Evolutionary conservation across 495 filamentous ascomycete species (phyloP).

Genomic region (Xylaria cubensis): DNA sequence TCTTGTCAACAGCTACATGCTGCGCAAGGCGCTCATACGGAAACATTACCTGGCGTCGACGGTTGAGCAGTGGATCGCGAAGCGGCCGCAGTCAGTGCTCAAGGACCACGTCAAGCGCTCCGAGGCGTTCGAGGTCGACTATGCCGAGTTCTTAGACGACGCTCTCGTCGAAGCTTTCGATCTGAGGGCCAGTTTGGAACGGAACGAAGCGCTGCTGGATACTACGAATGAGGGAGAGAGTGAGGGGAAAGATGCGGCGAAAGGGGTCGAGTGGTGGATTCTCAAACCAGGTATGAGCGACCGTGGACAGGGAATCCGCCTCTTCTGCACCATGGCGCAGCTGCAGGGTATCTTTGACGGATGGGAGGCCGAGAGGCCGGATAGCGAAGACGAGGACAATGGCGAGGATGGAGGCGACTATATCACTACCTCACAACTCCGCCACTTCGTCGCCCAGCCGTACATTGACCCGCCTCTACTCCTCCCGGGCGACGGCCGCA

Average conservation of each 20-base stretch:
- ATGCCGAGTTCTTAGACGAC: conserved; percentile 94
- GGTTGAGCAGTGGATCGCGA: conserved; percentile 77
- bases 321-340: conserved; percentile 84
- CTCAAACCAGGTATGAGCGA: conserved; percentile 98
- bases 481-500: conserved; percentile 69
- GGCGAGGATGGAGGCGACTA: conserved; percentile 49
- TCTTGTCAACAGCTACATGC: conserved; percentile 83
- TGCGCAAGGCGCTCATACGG: conserved; percentile 95
- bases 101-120: conserved; percentile 71
- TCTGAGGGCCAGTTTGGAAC: conserved; percentile 73
- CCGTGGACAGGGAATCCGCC: conserved; percentile 85
- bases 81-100: conserved; percentile 75
- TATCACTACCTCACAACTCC: conserved; percentile 86
- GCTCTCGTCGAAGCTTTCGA: conserved; percentile 89
- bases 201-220: conserved; percentile 57
- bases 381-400: conserved; percentile 66
- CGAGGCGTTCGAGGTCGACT: conserved; percentile 91
- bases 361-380: conserved; percentile 71
- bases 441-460: conserved; percentile 95
- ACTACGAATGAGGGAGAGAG: not conserved
- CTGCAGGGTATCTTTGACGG: conserved; percentile 84
- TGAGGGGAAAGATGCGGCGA: not conserved
- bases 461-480: conserved; percentile 92
- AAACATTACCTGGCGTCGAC: conserved; percentile 92
- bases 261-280: conserved; percentile 85